Percentiles rank a stretch among this genome's conserved stretches.
Evolutionary conservation across 164 flowering plant species (phyloP).

Genomic region (Pachysandra terminalis): DNA sequence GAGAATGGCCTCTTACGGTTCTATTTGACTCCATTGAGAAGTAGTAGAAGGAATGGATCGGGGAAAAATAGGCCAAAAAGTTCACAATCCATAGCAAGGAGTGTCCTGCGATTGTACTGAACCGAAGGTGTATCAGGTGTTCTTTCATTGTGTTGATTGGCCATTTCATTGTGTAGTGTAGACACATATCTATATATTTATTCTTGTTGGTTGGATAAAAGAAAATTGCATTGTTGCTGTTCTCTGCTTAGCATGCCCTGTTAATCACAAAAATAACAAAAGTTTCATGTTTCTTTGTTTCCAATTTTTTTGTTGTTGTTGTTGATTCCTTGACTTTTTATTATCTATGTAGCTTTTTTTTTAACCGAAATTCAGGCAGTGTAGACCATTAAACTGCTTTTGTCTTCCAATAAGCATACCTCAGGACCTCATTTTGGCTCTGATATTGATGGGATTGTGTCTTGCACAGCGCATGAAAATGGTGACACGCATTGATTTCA

Average conservation of each 20-base stretch:
- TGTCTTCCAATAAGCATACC: not conserved
- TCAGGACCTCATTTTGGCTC: not conserved
- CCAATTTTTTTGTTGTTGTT: too few relatives aligned
- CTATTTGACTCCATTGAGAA: constrained; percentile 77
- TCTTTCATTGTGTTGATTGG: constrained; percentile 25
- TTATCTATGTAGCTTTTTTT: not conserved
- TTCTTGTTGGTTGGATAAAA: constrained; percentile 29
- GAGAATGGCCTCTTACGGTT: constrained; percentile 74
- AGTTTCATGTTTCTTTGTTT: constrained; percentile 6
- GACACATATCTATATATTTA: constrained; percentile 30
- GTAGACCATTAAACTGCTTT: not conserved
- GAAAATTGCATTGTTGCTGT: constrained; percentile 24
- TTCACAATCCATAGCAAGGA: constrained; percentile 75
- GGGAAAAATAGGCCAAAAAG: constrained; percentile 51
- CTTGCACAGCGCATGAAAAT: not conserved
- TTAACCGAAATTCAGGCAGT: not conserved
- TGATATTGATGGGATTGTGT: not conserved
- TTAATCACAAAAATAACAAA: constrained; percentile 24
- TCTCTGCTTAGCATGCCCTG: constrained; percentile 23
- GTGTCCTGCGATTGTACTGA: constrained; percentile 72
- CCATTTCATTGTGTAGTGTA: too few relatives aligned
- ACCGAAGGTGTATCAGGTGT: constrained; percentile 24
- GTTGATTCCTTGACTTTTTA: not conserved
- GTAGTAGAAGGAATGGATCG: constrained; percentile 60
- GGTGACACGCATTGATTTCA: too few relatives aligned